phyloP scores from a whole-genome alignment of 108 stramenopile genomes.

The Nitzschia palea region DNA sequence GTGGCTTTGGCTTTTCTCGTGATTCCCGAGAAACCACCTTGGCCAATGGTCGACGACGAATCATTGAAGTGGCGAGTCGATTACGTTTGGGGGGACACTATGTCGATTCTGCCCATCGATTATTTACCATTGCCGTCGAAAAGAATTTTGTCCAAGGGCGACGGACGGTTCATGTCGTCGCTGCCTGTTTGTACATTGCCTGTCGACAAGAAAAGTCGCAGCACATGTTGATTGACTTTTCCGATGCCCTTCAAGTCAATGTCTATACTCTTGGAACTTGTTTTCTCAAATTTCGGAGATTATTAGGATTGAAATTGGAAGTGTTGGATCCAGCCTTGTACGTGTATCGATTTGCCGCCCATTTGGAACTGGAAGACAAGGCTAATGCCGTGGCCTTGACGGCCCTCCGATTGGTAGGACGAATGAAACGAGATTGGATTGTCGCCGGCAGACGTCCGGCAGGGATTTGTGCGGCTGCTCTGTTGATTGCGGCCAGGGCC shows the following conservation, averaged over 20 bases:
- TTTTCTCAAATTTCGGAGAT: slow-evolving; percentile 92
- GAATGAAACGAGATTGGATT: slow-evolving; percentile 99
- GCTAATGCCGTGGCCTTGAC: slow-evolving; percentile 88
- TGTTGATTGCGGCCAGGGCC: slow-evolving; percentile 93
- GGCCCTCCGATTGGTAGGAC: slow-evolving; percentile 87
- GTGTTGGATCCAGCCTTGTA: slow-evolving; percentile 98
- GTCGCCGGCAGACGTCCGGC: slow-evolving; percentile 95
- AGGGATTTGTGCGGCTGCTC: slow-evolving; percentile 96
- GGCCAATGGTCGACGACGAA: slow-evolving; percentile 80
- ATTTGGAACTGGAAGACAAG: slow-evolving; percentile 94
- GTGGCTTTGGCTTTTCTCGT: slow-evolving; percentile 85
- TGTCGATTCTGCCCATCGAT: slow-evolving; percentile 91
- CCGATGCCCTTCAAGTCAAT: slow-evolving; percentile 96
- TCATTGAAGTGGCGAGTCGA: slow-evolving; percentile 82
- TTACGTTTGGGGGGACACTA: slow-evolving; percentile 79
- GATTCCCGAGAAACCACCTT: slow-evolving; percentile 92
- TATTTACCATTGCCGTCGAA: slow-evolving; percentile 93
- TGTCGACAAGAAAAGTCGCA: slow-evolving; percentile 96
- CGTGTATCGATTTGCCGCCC: slow-evolving; percentile 97
- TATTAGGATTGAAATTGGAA: slow-evolving; percentile 91
- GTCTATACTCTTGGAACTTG: slow-evolving; percentile 96
- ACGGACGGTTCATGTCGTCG: slow-evolving; percentile 89
- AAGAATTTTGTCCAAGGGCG: slow-evolving; percentile 95
- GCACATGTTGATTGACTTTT: slow-evolving; percentile 99
- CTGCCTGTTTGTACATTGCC: slow-evolving; percentile 97